Base-by-base conservation (phyloP, 495 filamentous ascomycete species). In the Wilcoxina mikolae region DNA sequence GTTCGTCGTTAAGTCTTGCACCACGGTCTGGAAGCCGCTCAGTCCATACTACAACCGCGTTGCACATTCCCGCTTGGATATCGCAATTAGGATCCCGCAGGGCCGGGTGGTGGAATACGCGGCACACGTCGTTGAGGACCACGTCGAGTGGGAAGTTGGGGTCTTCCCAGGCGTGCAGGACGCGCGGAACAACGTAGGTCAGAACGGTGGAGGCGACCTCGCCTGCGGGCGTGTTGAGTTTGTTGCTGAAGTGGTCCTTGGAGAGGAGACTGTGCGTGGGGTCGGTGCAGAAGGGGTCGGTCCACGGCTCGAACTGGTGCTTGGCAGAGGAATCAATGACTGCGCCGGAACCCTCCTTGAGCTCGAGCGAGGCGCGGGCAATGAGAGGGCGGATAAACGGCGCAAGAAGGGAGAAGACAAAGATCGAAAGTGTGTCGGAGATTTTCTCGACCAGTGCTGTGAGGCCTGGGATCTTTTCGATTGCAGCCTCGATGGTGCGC, bases 191-290 rank as follows among this genome's bases (percentile, higher is more conserved):
- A 27, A 82, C 78, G 63, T 90, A 96, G 73, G 85, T 74, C 3
- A 96, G 68, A 49, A 94, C 83, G 0, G 76, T 78, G 1, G 83
- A 70, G 7, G 89, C 88, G 20, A 95, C 78, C 20, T 83, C 76
- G 11, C 90, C 90, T 2, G 88, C 87, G 45, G 85, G 86, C 27
- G 84, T 74, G 70, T 96, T 96, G 26, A 96, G 74, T 27, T 89
- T 73, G 69, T 96, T 95, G 58, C 84, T 84, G 63, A 96, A 96
- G 66, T 98, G 91, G 61, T 98, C 91, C 69, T 96, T 95, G 54
- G 85, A 89, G 4, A 96, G 77, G 70, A 96, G 78, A 10, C 85
- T 91, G 72, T 95, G 91, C 2, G 91, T 98, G 4, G 91, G 91
- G 67, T 96, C 83, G 12, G 84, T 83, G 73, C 84, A 91, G 46